Evolutionary conservation across 2,329 filamentous ascomycete genomes (phyloP).

Genomic region (Camillea tinctor): DNA sequence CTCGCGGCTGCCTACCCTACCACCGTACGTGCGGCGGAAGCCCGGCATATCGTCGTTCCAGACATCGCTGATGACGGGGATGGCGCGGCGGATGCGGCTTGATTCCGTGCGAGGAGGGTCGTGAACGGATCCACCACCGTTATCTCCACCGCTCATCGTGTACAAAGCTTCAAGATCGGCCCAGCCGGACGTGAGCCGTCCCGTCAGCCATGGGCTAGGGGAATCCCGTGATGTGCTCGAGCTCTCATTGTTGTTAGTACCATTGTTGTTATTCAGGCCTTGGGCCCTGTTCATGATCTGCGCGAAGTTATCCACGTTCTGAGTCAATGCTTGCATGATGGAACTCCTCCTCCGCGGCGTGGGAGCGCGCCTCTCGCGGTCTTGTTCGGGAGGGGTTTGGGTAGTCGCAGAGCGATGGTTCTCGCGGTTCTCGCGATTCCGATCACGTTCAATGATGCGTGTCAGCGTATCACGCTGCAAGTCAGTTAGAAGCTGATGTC

Average conservation of each 20-base stretch:
- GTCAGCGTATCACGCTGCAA: conserved; percentile 33
- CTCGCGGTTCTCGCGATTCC: conserved; percentile 28
- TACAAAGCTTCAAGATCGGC: conserved; percentile 44
- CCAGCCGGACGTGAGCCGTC: conserved; percentile 36
- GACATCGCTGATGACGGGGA: conserved; percentile 33
- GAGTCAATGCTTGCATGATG: conserved; percentile 30
- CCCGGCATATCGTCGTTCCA: conserved; percentile 30
- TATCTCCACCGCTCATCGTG: conserved; percentile 31
- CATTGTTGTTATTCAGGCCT: conserved; percentile 19
- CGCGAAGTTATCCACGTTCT: conserved; percentile 26
- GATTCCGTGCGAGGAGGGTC: conserved; percentile 29
- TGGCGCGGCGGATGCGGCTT: conserved; percentile 28
- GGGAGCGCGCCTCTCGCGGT: conserved; percentile 30
- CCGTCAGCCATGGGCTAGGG: conserved; percentile 24
- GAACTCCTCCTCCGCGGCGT: conserved; percentile 31
- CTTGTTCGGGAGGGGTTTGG: conserved; percentile 27
- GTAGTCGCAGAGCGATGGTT: conserved; percentile 24
- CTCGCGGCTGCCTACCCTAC: conserved; percentile 31
- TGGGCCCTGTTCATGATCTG: conserved; percentile 21
- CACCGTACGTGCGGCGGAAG: conserved; percentile 25
- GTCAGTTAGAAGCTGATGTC: conserved; percentile 18
- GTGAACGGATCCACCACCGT: conserved; percentile 14
- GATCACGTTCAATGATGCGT: conserved; percentile 33
- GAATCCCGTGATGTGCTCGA: conserved; percentile 23
- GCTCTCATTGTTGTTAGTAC: conserved; percentile 18